Conservation (phyloP, 306 rosid species). For the Parietaria judaica region DNA sequence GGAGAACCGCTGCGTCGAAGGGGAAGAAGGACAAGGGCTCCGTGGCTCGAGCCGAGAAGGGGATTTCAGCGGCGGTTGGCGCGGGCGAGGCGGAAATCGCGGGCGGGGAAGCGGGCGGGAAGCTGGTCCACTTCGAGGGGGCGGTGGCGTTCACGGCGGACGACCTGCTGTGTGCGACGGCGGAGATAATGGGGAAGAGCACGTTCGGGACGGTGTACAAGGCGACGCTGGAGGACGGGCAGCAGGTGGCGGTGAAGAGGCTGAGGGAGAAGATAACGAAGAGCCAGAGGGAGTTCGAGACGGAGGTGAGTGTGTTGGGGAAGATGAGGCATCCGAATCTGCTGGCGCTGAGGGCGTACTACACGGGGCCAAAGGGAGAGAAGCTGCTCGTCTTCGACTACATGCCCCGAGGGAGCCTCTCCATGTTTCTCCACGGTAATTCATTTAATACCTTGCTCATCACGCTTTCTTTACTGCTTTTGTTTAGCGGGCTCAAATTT, state of each 20-base stretch:
- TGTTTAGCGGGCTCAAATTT: too few species aligned
- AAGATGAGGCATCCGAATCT: slow-evolving; percentile 75
- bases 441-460: not conserved
- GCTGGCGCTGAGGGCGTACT: slow-evolving; percentile 72
- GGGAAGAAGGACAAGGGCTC: slow-evolving; percentile 30
- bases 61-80: slow-evolving; percentile 28
- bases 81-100: slow-evolving; percentile 50
- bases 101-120: slow-evolving; percentile 69
- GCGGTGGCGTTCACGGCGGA: slow-evolving; percentile 73
- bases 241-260: slow-evolving; percentile 91
- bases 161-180: slow-evolving; percentile 89
- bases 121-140: slow-evolving; percentile 82
- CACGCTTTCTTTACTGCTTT: not conserved
- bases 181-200: slow-evolving; percentile 95
- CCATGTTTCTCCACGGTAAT: slow-evolving; percentile 73
- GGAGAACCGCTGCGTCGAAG: slow-evolving; percentile 45
- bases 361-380: slow-evolving; percentile 84
- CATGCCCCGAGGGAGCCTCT: slow-evolving; percentile 72
- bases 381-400: slow-evolving; percentile 84
- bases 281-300: slow-evolving; percentile 70
- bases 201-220: slow-evolving; percentile 91
- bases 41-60: slow-evolving; percentile 44
- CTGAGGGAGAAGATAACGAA: slow-evolving; percentile 81
- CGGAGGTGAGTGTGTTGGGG: slow-evolving; percentile 63
- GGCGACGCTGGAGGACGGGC: slow-evolving; percentile 91